Base-by-base conservation (phyloP, 148 eudicot genomes). In the Fagopyrum homotropicum region DNA sequence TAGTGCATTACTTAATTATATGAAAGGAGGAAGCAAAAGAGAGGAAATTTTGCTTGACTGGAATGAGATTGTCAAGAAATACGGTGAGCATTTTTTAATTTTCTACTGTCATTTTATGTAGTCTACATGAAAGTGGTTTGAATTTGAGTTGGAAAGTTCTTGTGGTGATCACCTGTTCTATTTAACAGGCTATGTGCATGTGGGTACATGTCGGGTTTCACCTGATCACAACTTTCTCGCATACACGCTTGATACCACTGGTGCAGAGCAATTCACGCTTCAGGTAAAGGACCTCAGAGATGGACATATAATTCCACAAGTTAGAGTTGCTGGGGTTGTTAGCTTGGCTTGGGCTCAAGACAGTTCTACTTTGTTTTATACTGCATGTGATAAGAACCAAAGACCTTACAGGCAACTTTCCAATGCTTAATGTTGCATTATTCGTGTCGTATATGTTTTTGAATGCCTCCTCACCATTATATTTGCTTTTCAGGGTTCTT, bases 281-380 rank as follows among this genome's bases (percentile, higher is more conserved):
- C 97, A 85, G 79, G 78, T 90, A 17, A 95, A 95, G 84, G 93
- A 92, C 84, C 88, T 95, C 50, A 81, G 80, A 43, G 80, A 78
- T 66, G 82, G 87, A 64, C 50, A 77, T 64, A 57, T 83, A 73
- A 75, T 90, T 78, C 85, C 90, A 61, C 75, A 56, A 17, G 56
- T 83, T 35, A 80, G 79, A 79, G 91, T 83, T 76, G 88, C 84
- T 74, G 84, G 85, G 26, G 97, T 92, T 82, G 91, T 95, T 60
- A 95, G 98, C 85, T 81, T 95, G 85, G 97, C 91, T 69, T 95
- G 99, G 99, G 89, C 92, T 77, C 90, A 81, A 74, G 97, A 90
- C 81, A 75, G 93, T 59, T 57, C 80, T 60, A 81, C 88, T 47
- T 79, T 95, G 79, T 90, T 95, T 78, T 92, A 92, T 69, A 95